phyloP scores from a whole-genome alignment of 2,329 filamentous ascomycete species.

The Claviceps sp. region DNA sequence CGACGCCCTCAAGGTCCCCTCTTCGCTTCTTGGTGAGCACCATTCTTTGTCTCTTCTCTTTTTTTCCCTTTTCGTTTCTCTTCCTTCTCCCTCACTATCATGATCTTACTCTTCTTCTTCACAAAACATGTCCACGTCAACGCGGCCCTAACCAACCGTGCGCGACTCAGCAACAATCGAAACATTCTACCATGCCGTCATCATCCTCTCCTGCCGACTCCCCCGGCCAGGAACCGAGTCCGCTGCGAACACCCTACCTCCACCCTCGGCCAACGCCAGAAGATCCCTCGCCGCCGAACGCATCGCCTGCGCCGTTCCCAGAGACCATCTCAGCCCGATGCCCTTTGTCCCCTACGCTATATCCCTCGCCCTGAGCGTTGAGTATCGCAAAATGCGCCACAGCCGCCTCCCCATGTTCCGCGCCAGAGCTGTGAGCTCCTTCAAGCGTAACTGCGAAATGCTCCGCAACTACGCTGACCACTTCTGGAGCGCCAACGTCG shows the following conservation, averaged over 20 bases:
- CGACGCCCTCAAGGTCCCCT: constrained; percentile 34
- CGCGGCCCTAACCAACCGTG: neutral
- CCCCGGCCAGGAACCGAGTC: constrained; percentile 26
- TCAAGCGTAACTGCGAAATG: constrained; percentile 39
- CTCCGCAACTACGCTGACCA: constrained; percentile 39
- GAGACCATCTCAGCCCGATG: constrained; percentile 37
- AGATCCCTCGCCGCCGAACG: constrained; percentile 44
- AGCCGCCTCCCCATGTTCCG: constrained; percentile 46
- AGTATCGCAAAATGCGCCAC: constrained; percentile 51
- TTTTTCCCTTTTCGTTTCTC: neutral
- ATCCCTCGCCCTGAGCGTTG: constrained; percentile 46
- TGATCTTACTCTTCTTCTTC: too few relatives aligned
- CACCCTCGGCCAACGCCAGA: constrained; percentile 38
- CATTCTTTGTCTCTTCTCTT: neutral
- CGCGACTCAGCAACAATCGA: constrained; percentile 39
- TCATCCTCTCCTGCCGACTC: constrained; percentile 48
- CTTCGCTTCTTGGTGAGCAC: constrained; percentile 33
- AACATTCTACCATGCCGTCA: constrained; percentile 50
- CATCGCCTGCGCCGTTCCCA: constrained; percentile 39
- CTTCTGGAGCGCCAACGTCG: constrained; percentile 44
- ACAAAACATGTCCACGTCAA: too few relatives aligned
- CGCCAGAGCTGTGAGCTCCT: constrained; percentile 38
- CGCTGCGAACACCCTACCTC: constrained; percentile 29
- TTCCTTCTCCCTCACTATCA: neutral
- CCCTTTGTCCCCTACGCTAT: constrained; percentile 50